A percentile compares a stretch with the other conserved stretches of the same genome.
These are phyloP conservation scores for Blastobotrys malaysiensis DNA, from an alignment of 1,139 yeast genomes.

Conservation along the genomic window DNA sequence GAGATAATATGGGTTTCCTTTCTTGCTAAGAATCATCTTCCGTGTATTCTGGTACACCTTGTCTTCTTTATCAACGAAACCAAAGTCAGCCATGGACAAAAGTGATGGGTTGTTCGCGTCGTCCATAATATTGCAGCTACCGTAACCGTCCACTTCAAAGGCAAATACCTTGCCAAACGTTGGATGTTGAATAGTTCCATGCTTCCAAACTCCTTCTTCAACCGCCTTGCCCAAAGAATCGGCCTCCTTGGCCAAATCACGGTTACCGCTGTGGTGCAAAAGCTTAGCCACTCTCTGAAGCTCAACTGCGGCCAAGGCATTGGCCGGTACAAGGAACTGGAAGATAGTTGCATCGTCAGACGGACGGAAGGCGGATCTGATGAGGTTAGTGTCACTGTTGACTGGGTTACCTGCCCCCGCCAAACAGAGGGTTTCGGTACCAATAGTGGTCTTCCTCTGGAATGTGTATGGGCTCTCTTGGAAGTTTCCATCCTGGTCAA, in stretches of 20 bases:
- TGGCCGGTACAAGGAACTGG: constrained; percentile 79
- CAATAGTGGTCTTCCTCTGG: constrained; percentile 63
- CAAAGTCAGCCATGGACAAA: constrained; percentile 71
- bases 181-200: constrained; percentile 63
- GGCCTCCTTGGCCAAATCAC: constrained; percentile 24
- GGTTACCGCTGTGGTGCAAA: constrained; percentile 16
- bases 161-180: constrained; percentile 71
- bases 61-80: constrained; percentile 49
- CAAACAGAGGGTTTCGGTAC: constrained; percentile 72
- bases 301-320: constrained; percentile 67
- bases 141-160: constrained; percentile 82
- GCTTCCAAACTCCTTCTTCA: constrained; percentile 50
- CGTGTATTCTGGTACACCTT: constrained; percentile 69
- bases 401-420: constrained; percentile 81
- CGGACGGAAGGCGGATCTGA: constrained; percentile 80
- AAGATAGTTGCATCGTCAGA: constrained; percentile 78
- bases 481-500: constrained; percentile 45
- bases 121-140: constrained; percentile 66
- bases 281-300: constrained; percentile 34
- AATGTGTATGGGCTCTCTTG: constrained; percentile 48
- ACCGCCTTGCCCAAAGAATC: constrained; percentile 42
- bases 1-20: constrained; percentile 75
- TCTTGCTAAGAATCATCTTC: constrained; percentile 59
- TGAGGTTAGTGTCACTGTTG: constrained; percentile 55
- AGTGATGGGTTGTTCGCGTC: constrained; percentile 86